Evolutionary conservation across 495 filamentous ascomycete genomes (phyloP).

Genomic region (Xylaria scruposa): DNA sequence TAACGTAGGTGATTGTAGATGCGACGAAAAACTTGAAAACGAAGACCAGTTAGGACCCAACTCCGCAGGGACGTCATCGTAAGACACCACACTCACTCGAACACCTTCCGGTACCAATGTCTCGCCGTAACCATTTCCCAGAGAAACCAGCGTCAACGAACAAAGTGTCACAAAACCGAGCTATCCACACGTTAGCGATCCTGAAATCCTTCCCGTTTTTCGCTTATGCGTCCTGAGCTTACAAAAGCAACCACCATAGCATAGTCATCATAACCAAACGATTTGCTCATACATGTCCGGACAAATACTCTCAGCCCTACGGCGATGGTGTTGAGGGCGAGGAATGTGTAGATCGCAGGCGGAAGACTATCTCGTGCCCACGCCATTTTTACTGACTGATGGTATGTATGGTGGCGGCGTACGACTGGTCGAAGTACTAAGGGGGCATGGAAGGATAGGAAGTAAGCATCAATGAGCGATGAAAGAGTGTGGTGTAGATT

Average conservation of each 20-base stretch:
- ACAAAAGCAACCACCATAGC: slow-evolving; percentile 27
- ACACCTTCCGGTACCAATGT: slow-evolving; percentile 11
- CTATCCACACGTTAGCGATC: slow-evolving; percentile 15
- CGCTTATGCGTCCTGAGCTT: background rate
- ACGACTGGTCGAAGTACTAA: background rate
- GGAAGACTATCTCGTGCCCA: slow-evolving; percentile 31
- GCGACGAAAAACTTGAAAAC: slow-evolving; percentile 24
- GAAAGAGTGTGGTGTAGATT: slow-evolving; percentile 11
- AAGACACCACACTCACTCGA: slow-evolving; percentile 20
- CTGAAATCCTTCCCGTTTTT: background rate
- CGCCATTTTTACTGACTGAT: slow-evolving; percentile 17
- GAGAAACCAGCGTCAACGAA: slow-evolving; percentile 23
- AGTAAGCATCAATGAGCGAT: background rate
- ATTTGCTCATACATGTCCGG: slow-evolving; percentile 28
- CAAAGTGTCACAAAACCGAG: slow-evolving; percentile 23
- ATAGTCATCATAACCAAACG: slow-evolving; percentile 28
- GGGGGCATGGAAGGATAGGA: slow-evolving; percentile 6
- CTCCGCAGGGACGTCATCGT: background rate
- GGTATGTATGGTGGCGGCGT: slow-evolving; percentile 19
- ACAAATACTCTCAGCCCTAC: slow-evolving; percentile 23
- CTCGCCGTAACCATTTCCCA: slow-evolving; percentile 24
- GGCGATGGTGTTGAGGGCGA: slow-evolving; percentile 23
- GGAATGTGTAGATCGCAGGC: slow-evolving; percentile 25
- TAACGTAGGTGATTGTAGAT: slow-evolving; percentile 27
- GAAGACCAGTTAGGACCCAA: background rate